Evolutionary conservation across 805 yeast genomes (phyloP).

Genomic region (Monosporozyma unispora): DNA sequence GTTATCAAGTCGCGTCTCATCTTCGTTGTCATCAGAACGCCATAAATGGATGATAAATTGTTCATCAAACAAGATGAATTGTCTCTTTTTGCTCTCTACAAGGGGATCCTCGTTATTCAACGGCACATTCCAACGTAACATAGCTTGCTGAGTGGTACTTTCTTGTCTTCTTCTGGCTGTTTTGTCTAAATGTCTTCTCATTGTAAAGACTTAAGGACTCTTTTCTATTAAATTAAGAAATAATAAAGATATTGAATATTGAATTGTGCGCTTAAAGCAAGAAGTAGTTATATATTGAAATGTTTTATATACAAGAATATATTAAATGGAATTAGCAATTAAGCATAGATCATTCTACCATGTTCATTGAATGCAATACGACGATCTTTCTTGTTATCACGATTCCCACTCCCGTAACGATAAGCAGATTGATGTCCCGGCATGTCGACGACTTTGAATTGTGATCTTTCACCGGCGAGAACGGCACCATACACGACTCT

Average conservation of each 20-base stretch:
- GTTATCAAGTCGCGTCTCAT: neutral
- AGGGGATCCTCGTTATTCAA: neutral
- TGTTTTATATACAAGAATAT: neutral
- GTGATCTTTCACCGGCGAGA: conserved; percentile 53
- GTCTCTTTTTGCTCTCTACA: conserved; percentile 10
- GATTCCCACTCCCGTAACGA: conserved; percentile 83
- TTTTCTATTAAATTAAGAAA: too few relatives aligned
- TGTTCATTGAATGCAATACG: conserved; percentile 57
- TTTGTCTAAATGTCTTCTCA: too few relatives aligned
- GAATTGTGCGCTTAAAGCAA: too few relatives aligned
- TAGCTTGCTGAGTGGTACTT: too few relatives aligned
- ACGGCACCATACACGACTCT: neutral
- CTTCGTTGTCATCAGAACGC: neutral
- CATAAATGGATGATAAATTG: conserved; percentile 12
- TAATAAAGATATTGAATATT: too few relatives aligned
- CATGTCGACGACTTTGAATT: conserved; percentile 67
- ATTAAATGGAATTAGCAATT: neutral
- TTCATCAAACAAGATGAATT: conserved; percentile 27
- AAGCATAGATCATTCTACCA: conserved; percentile 43
- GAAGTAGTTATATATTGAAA: too few relatives aligned
- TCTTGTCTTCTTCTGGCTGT: too few relatives aligned
- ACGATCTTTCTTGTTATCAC: conserved; percentile 84
- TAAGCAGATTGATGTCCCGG: conserved; percentile 79
- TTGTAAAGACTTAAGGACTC: too few relatives aligned
- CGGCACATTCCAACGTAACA: neutral